Conservation (phyloP, 2,329 filamentous ascomycete genomes). For the Cyclaneusma minus region DNA sequence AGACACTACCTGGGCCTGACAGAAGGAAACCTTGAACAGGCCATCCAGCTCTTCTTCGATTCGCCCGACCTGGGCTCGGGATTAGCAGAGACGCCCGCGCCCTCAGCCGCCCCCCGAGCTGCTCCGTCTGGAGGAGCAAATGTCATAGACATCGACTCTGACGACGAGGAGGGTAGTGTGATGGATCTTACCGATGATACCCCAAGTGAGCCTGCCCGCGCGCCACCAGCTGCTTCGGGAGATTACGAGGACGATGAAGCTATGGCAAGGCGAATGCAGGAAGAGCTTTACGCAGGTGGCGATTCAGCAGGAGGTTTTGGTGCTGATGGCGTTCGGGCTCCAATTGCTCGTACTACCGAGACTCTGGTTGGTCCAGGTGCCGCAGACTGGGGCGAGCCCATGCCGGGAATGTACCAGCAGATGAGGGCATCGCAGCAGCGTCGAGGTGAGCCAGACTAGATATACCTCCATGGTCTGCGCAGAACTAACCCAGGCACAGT, state of each 20-base stretch:
- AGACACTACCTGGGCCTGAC: slow-evolving; percentile 72
- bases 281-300: slow-evolving; percentile 64
- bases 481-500: slow-evolving; percentile 11
- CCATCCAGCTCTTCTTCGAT: slow-evolving; percentile 81
- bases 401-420: slow-evolving; percentile 13
- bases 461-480: slow-evolving; percentile 1
- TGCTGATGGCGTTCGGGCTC: slow-evolving; percentile 61
- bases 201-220: slow-evolving; percentile 12
- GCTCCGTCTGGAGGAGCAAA: slow-evolving; percentile 28
- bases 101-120: slow-evolving; percentile 14
- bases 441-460: slow-evolving; percentile 3
- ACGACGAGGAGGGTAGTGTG: slow-evolving; percentile 47
- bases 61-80: slow-evolving; percentile 51
- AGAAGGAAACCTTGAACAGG: slow-evolving; percentile 71
- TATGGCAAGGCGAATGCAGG: slow-evolving; percentile 80
- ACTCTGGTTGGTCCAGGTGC: slow-evolving; percentile 65
- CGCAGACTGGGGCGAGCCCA: slow-evolving; percentile 30
- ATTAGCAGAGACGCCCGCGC: slow-evolving; percentile 7
- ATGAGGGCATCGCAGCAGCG: slow-evolving; percentile 19
- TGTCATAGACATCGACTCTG: slow-evolving; percentile 61
- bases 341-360: slow-evolving; percentile 82
- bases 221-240: slow-evolving; percentile 19
- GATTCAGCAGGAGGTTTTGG: slow-evolving; percentile 25
- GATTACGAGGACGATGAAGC: slow-evolving; percentile 79
- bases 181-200: slow-evolving; percentile 23